A percentile compares a stretch with the other conserved stretches of the same genome.
phyloP scores from a whole-genome alignment of 345 rosid genomes.

The Diplotaxis tenuifolia region DNA sequence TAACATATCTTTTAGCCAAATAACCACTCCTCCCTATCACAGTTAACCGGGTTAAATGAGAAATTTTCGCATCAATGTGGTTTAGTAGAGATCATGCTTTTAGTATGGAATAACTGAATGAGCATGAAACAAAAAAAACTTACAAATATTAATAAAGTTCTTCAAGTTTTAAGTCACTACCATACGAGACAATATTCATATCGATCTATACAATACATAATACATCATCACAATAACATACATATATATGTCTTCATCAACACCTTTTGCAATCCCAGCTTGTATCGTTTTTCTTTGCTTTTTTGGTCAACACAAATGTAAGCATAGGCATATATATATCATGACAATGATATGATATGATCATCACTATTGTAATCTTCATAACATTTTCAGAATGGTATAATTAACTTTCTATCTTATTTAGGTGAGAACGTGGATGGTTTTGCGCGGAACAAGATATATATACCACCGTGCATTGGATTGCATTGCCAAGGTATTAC shows the following conservation, averaged over 20 bases:
- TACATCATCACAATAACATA: neutral
- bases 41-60: no score
- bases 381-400: neutral
- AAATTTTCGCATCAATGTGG: neutral
- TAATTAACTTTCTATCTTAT: neutral
- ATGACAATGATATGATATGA: neutral
- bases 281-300: neutral
- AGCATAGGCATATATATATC: neutral
- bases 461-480: neutral
- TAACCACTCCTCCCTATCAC: no score
- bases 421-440: neutral
- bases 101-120: neutral
- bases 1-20: no score
- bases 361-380: neutral
- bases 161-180: neutral
- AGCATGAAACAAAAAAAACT: neutral
- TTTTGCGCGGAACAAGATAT: neutral
- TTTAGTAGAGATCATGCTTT: neutral
- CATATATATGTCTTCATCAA: neutral
- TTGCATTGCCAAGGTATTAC: neutral
- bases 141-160: neutral
- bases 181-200: neutral
- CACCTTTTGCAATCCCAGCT: neutral
- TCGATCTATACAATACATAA: neutral
- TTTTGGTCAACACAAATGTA: neutral